These are phyloP conservation scores for Clonostachys sp. DNA, from an alignment of 2,329 filamentous ascomycete species.

Conservation along the genomic window DNA sequence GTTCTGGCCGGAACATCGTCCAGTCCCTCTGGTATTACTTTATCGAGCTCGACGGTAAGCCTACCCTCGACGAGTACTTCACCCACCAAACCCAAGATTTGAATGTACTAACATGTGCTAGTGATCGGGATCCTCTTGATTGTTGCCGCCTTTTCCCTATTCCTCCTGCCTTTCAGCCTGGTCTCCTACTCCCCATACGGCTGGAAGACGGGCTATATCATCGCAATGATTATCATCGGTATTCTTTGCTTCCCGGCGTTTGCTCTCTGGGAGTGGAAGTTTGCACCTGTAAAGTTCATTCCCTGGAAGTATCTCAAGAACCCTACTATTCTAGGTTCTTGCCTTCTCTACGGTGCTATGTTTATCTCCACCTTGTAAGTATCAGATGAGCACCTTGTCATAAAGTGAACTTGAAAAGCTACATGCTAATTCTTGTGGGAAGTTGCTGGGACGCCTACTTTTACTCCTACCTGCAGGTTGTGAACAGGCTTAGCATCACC, in stretches of 20 bases:
- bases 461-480: slow-evolving; percentile 44
- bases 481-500: slow-evolving; percentile 29
- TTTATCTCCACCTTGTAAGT: neutral
- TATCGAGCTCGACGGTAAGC: slow-evolving; percentile 9
- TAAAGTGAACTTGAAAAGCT: slow-evolving; percentile 12
- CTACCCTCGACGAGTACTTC: no score
- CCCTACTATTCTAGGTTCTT: slow-evolving; percentile 42
- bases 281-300: slow-evolving; percentile 50
- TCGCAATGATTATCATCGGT: slow-evolving; percentile 54
- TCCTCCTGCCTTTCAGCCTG: slow-evolving; percentile 60
- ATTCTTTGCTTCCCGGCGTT: slow-evolving; percentile 46
- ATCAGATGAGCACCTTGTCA: slow-evolving; percentile 32
- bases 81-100: neutral
- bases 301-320: slow-evolving; percentile 39
- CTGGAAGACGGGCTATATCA: slow-evolving; percentile 43
- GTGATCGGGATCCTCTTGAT: slow-evolving; percentile 47
- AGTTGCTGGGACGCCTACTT: slow-evolving; percentile 41
- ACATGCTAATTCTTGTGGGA: no score
- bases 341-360: slow-evolving; percentile 19
- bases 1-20: slow-evolving; percentile 1
- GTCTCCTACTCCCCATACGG: slow-evolving; percentile 33
- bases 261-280: slow-evolving; percentile 46
- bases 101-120: neutral
- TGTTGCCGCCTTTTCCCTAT: slow-evolving; percentile 45
- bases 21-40: slow-evolving; percentile 7